Evolutionary conservation across 129 eudicot genomes (phyloP).

Genomic region (Flaveria brownii): DNA sequence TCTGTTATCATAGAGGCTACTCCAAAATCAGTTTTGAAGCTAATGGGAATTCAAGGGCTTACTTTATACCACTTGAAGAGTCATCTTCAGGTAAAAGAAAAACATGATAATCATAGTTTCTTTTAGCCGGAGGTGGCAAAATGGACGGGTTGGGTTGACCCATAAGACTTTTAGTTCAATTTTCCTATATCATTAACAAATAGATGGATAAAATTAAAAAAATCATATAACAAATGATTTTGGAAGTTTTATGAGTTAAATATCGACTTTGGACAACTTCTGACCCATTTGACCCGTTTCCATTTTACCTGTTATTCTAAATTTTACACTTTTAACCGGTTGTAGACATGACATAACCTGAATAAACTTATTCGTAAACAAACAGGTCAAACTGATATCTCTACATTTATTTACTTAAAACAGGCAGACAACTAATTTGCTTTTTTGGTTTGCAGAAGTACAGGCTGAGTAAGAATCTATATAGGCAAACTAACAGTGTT

Average conservation of each 20-base stretch:
- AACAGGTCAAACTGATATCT: neutral
- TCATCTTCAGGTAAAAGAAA: slow-evolving; percentile 81
- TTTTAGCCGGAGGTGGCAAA: neutral
- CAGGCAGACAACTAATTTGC: slow-evolving; percentile 28
- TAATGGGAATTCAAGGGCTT: slow-evolving; percentile 97
- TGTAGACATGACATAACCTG: neutral
- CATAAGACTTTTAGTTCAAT: neutral
- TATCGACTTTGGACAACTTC: neutral
- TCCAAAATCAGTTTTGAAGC: slow-evolving; percentile 95
- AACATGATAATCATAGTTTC: slow-evolving; percentile 9
- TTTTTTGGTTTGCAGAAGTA: slow-evolving; percentile 69
- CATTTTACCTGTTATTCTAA: neutral
- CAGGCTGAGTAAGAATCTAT: slow-evolving; percentile 89
- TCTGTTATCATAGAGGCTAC: slow-evolving; percentile 73
- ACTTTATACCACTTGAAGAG: slow-evolving; percentile 96
- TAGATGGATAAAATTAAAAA: neutral
- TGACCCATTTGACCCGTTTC: neutral
- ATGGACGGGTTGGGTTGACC: neutral
- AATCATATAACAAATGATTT: neutral
- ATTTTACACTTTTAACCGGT: neutral
- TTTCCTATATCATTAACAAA: neutral
- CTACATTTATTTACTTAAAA: neutral
- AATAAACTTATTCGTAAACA: neutral
- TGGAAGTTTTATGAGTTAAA: neutral
- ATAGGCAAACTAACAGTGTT: slow-evolving; percentile 71